A percentile compares a stretch with the other conserved stretches of the same genome.
Evolutionary conservation across 2,329 filamentous ascomycete species (phyloP).

Genomic region (Neurospora crassa): DNA sequence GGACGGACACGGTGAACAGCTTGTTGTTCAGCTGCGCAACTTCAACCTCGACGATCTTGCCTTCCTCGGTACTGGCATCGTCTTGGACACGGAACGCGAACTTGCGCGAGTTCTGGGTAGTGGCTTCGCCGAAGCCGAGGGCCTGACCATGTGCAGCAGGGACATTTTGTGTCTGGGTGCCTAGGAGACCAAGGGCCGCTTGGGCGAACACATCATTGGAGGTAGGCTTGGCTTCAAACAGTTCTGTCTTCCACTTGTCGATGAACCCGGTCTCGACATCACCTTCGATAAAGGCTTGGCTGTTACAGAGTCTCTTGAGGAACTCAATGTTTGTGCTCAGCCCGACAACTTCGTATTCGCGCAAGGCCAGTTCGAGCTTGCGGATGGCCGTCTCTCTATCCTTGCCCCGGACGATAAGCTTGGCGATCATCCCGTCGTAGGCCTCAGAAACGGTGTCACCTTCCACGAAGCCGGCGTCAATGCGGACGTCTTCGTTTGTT

Average conservation of each 20-base stretch:
- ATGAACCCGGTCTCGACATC: slow-evolving; percentile 96
- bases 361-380: slow-evolving; percentile 70
- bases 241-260: slow-evolving; percentile 69
- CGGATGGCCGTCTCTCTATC: slow-evolving; percentile 73
- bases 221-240: slow-evolving; percentile 58
- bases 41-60: slow-evolving; percentile 47
- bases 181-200: slow-evolving; percentile 68
- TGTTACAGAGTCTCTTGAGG: slow-evolving; percentile 76
- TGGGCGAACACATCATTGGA: slow-evolving; percentile 73
- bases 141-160: slow-evolving; percentile 35
- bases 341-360: slow-evolving; percentile 86
- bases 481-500: slow-evolving; percentile 63
- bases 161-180: slow-evolving; percentile 28
- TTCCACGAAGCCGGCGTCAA: slow-evolving; percentile 86
- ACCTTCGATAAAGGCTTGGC: slow-evolving; percentile 71
- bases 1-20: slow-evolving; percentile 37
- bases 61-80: slow-evolving; percentile 34
- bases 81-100: slow-evolving; percentile 50
- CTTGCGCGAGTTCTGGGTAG: slow-evolving; percentile 32
- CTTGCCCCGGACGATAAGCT: slow-evolving; percentile 81
- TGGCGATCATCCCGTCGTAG: slow-evolving; percentile 98
- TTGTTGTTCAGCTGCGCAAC: slow-evolving; percentile 38
- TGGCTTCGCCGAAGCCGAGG: slow-evolving; percentile 44
- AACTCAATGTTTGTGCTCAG: slow-evolving; percentile 96
- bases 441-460: slow-evolving; percentile 89